A percentile compares a stretch with the other conserved stretches of the same genome.
Conservation (phyloP, 2,329 filamentous ascomycete species). For the Colletotrichum tanaceti region DNA sequence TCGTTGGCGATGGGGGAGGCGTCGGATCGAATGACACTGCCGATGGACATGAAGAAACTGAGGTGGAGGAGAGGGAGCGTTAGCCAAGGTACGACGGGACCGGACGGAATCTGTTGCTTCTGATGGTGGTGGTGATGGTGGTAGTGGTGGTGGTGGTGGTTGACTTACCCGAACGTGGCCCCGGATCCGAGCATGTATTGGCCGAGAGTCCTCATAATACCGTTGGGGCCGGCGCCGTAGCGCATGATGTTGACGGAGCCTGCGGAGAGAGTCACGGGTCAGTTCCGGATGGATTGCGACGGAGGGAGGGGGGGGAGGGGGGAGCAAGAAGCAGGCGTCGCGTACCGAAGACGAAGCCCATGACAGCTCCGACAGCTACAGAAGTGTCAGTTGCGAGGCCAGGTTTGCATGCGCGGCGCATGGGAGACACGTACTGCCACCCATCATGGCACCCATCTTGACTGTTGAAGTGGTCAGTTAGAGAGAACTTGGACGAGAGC, state of each 20-base stretch:
- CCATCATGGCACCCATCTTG: constrained; percentile 99
- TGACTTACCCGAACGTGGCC: constrained; percentile 88
- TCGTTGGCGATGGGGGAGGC: constrained; percentile 80
- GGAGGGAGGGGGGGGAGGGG: neutral
- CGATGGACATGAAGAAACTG: constrained; percentile 98
- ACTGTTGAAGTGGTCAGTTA: constrained; percentile 64
- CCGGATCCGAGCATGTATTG: constrained; percentile 98
- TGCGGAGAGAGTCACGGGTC: constrained; percentile 50
- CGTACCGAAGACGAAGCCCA: constrained; percentile 96
- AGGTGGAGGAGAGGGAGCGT: neutral
- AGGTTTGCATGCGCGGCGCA: neutral
- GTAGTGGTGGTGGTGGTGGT: too few relatives aligned
- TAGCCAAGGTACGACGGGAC: neutral
- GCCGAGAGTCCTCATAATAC: constrained; percentile 91
- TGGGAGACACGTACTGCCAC: constrained; percentile 79
- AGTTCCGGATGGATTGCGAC: constrained; percentile 8
- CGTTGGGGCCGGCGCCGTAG: constrained; percentile 92
- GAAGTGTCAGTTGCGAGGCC: constrained; percentile 47
- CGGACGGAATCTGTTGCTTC: neutral
- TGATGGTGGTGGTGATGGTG: neutral
- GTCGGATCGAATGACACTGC: constrained; percentile 94
- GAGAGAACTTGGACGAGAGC: neutral
- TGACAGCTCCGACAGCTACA: constrained; percentile 91
- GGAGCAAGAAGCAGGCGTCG: constrained; percentile 21
- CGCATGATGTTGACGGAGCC: constrained; percentile 95